Base-by-base conservation (phyloP, 768 basidiomycete species). In the Pleurotus djamor region DNA sequence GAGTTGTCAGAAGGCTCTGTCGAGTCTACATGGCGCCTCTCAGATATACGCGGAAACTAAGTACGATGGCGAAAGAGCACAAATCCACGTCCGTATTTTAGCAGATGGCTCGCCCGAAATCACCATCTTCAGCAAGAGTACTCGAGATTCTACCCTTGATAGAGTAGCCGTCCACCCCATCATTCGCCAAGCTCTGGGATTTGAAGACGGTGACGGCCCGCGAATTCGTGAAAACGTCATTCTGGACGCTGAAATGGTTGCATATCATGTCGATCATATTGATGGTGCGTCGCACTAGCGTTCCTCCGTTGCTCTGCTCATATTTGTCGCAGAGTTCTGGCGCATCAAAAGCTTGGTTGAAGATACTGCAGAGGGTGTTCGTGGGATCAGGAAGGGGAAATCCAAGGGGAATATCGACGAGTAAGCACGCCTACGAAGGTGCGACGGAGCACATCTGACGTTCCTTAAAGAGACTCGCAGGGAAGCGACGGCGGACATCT, bases 61-160 rank as follows among this genome's bases (percentile, higher is more conserved):
- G 71, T 96, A 96, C 69, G 95, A 96, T 59, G 95, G 95, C 8
- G 94, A 96, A 71, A 82, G 95, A n/a, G 88, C 94, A 57, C 95
- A 98, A 65, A 93, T 96, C 32, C 95, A 98, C 67, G 82, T 94
- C 21, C 78, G 87, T 66, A 67, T 87, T 2, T 60, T 66, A 4
- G 66, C 64, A 3, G 69, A 76, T 12, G 69, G 65, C 0, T 63
- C 69, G 4, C 71, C 79, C 4, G 74, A 73, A 36, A 89, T 96
- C 60, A 86, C 74, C 0, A 94, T 96, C 43, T 94, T 89, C 69
- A 94, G 92, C 75, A 96, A 98, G 72, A 94, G 90, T 65, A 87
- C 83, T 59, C 74, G 94, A 14, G 85, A 96, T 65, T 94, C 91
- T 33, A 96, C 94, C 0, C 57, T 73, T 55, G 94, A 96, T 66